Evolutionary conservation across 2,329 filamentous ascomycete species (phyloP), one percentile per base, ranked within the genome.

Genomic region (Diaporthe eres): DNA sequence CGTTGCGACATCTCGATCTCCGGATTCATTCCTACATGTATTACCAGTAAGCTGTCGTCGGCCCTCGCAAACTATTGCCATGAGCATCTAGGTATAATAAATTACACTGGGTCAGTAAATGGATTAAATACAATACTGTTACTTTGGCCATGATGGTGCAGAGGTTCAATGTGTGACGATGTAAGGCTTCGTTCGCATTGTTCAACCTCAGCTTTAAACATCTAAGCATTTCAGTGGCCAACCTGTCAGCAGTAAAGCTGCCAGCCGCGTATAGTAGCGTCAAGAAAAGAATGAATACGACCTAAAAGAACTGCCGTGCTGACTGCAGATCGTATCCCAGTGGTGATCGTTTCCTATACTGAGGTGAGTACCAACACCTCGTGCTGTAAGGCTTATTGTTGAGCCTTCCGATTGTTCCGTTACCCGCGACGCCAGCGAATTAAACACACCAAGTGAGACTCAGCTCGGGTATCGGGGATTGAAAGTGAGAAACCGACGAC

Each of bases 311-410:
- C 15, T 60, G 31, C 31, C 31, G 37, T 60, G 55, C 28, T 58
- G 55, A 58, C 55, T 58, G 55, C 55, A 58, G 55, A 10, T 58
- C 55, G 17, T 58, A 58, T 19, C 28, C 55, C 17, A 58, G 55
- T 58, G 55, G 17, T 58, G 55, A 58, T 58, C 55, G 55, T 58
- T 53, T 58, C 55, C 55, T 58, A 58, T 58, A 58, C 28, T 10
- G 55, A 58, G 28, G 55, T 58, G 55, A 58, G 31, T 34, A 7
- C 28, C 55, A 6, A 58, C 28, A 22, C 2, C 25, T 0, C 28
- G 25, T 57, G 31, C 55, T 39, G 9, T 7, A 15, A 37, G 55
- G 31, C 31, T 58, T 58, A 58, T 58, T 58, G 3, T n/a, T 37
- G 31, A 13, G 37, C 31, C 2, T 31, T 37, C 19, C 19, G 55